Conservation (phyloP, 2,329 filamentous ascomycete species). For the Penicillium vulpinum region DNA sequence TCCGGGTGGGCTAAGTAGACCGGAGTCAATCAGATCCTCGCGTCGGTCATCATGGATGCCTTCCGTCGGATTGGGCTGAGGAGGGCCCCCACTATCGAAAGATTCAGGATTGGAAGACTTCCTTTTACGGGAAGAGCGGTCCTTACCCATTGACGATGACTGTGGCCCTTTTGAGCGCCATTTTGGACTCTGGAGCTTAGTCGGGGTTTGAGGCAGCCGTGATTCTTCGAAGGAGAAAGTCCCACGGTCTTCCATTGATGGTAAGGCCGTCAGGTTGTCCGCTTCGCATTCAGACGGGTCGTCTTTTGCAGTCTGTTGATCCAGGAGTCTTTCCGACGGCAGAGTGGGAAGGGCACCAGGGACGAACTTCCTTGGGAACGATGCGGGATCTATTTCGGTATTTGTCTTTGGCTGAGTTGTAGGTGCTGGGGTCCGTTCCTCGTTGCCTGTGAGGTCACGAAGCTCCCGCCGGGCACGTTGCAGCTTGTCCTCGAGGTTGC, state of each 20-base stretch:
- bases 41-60: slow-evolving; percentile 12
- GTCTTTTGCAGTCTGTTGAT: slow-evolving; percentile 29
- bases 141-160: slow-evolving; percentile 26
- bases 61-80: slow-evolving; percentile 20
- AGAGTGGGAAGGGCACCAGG: slow-evolving; percentile 47
- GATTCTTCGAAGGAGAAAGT: slow-evolving; percentile 16
- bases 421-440: slow-evolving; percentile 22
- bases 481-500: slow-evolving; percentile 61
- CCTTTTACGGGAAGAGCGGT: slow-evolving; percentile 38
- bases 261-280: slow-evolving; percentile 14
- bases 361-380: slow-evolving; percentile 40
- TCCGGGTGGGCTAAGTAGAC: slow-evolving; percentile 23
- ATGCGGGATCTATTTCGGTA: slow-evolving; percentile 26
- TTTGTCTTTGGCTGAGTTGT: slow-evolving; percentile 16
- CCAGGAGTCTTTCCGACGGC: slow-evolving; percentile 48
- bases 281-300: slow-evolving; percentile 11
- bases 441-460: slow-evolving; percentile 48
- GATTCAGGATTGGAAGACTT: slow-evolving; percentile 37
- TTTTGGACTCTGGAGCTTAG: slow-evolving; percentile 16
- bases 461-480: slow-evolving; percentile 57
- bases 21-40: slow-evolving; percentile 17
- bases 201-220: slow-evolving; percentile 1
- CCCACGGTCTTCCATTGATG: slow-evolving; percentile 14
- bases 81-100: slow-evolving; percentile 24
- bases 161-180: slow-evolving; percentile 16